Evolutionary conservation across 2,329 filamentous ascomycete species (phyloP).

Genomic region (Pseudocercospora fuligena): DNA sequence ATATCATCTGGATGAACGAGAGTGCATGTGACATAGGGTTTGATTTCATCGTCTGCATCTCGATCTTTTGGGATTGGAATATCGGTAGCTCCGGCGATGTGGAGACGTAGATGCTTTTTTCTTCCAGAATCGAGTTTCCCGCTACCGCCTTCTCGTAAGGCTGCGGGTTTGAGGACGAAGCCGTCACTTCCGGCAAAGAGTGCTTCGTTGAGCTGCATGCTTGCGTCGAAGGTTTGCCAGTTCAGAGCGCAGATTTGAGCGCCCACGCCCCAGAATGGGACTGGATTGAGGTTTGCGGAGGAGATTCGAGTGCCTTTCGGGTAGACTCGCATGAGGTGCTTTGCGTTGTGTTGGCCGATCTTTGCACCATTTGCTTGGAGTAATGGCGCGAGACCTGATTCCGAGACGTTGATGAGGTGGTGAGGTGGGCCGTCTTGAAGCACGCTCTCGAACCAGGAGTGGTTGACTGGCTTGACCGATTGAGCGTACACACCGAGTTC

Average conservation of each 20-base stretch:
- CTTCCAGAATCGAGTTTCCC: conserved; percentile 54
- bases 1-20: conserved; percentile 63
- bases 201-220: conserved; percentile 71
- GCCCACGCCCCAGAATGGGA: conserved; percentile 69
- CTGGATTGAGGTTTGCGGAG: conserved; percentile 66
- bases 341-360: conserved; percentile 65
- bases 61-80: conserved; percentile 60
- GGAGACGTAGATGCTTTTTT: conserved; percentile 61
- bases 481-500: conserved; percentile 71
- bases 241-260: conserved; percentile 73
- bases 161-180: conserved; percentile 67
- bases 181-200: conserved; percentile 69
- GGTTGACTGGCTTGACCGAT: conserved; percentile 69
- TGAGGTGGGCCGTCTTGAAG: conserved; percentile 61
- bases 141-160: conserved; percentile 61
- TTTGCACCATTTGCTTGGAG: conserved; percentile 44
- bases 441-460: conserved; percentile 65
- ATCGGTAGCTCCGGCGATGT: conserved; percentile 66
- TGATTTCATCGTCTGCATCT: conserved; percentile 57
- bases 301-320: conserved; percentile 72
- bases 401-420: conserved; percentile 72
- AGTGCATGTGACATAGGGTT: conserved; percentile 69
- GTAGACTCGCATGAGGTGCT: conserved; percentile 71
- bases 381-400: conserved; percentile 64
- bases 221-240: conserved; percentile 69